phyloP scores from a whole-genome alignment of 495 filamentous ascomycete species.

The Parathielavia hyrcaniae region DNA sequence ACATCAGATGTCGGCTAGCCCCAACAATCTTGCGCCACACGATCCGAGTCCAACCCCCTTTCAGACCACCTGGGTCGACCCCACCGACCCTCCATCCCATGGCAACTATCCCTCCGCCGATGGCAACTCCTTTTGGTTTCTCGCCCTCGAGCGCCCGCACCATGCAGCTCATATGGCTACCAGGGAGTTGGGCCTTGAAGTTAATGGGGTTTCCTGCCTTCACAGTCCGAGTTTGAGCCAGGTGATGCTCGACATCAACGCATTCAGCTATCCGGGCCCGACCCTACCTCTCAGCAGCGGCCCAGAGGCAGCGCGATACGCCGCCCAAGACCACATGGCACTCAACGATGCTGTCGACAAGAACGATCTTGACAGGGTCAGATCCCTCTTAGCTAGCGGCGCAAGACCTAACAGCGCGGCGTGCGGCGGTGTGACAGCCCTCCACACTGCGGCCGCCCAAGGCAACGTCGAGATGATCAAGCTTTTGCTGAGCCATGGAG shows the following conservation, averaged over 20 bases:
- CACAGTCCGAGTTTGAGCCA: background rate
- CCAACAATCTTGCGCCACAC: background rate
- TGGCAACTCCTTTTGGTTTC: background rate
- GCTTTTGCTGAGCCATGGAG: conserved; percentile 14
- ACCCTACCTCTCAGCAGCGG: background rate
- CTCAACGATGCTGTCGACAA: conserved; percentile 17
- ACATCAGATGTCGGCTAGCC: background rate
- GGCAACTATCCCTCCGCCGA: background rate
- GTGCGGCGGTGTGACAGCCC: conserved; percentile 14
- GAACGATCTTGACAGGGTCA: background rate
- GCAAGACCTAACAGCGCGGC: conserved; percentile 8
- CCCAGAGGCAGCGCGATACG: background rate
- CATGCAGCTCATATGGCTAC: background rate
- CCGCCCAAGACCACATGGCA: background rate
- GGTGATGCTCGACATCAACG: background rate
- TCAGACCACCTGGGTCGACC: background rate
- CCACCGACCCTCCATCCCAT: background rate
- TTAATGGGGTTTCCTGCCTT: background rate
- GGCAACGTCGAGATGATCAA: conserved; percentile 11
- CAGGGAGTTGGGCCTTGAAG: background rate
- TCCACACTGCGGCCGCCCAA: conserved; percentile 21
- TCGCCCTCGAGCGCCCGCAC: background rate
- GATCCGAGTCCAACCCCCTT: background rate
- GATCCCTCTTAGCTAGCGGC: background rate
- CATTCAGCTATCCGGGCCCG: background rate